Evolutionary conservation across 768 basidiomycete species (phyloP).

Genomic region (Multifurca ochricompacta): DNA sequence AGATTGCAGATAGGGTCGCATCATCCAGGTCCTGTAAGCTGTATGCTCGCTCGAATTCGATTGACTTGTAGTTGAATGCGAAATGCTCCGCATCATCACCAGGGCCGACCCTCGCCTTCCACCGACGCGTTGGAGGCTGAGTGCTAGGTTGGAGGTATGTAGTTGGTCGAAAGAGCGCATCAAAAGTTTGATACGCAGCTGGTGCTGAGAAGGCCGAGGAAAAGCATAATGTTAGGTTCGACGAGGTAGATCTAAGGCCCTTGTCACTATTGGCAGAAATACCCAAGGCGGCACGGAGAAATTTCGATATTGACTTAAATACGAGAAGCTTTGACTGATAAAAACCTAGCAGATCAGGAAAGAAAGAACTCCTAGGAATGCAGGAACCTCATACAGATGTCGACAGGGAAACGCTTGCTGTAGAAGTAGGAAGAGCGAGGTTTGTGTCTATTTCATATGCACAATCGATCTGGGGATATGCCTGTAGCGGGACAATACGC

Average conservation of each 20-base stretch:
- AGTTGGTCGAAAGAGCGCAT: conserved; percentile 34
- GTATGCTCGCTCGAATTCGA: conserved; percentile 20
- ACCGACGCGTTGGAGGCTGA: conserved; percentile 18
- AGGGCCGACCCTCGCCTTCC: conserved; percentile 32
- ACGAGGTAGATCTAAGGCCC: conserved; percentile 3
- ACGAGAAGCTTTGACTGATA: conserved; percentile 71
- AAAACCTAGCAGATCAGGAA: conserved; percentile 7
- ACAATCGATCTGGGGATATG: neutral
- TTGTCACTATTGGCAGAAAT: conserved; percentile 15
- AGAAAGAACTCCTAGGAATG: neutral
- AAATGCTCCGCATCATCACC: conserved; percentile 34
- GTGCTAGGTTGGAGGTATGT: neutral
- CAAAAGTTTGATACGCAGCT: conserved; percentile 48
- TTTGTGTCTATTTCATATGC: conserved; percentile 27
- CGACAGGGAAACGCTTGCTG: conserved; percentile 58
- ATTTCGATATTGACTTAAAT: conserved; percentile 60
- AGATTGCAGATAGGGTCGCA: neutral
- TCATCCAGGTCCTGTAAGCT: conserved; percentile 23
- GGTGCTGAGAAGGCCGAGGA: conserved; percentile 46
- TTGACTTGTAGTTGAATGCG: neutral
- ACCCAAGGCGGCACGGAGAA: conserved; percentile 44
- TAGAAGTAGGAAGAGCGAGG: conserved; percentile 42
- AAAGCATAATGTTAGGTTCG: conserved; percentile 57
- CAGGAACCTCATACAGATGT: conserved; percentile 40
- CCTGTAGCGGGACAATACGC: neutral